phyloP scores from a whole-genome alignment of 169 alveolate species.

The Miamiensis avidus region DNA sequence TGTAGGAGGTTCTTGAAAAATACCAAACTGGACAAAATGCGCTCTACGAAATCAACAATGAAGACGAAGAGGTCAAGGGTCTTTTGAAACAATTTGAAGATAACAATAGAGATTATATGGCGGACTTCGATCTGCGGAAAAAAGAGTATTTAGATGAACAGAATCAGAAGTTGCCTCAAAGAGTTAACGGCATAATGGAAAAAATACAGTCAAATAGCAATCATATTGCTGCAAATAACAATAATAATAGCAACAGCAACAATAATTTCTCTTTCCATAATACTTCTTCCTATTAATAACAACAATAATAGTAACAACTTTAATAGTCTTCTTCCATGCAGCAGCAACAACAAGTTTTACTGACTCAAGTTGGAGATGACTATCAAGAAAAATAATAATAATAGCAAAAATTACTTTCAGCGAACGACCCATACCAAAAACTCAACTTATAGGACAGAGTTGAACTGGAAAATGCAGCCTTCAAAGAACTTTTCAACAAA shows the following conservation, averaged over 20 bases:
- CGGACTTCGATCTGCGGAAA: neutral
- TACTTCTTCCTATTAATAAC: too few relatives aligned
- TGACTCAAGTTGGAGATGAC: neutral
- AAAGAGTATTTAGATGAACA: neutral
- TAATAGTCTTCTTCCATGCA: too few relatives aligned
- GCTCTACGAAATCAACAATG: neutral
- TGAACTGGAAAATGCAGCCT: constrained; percentile 8
- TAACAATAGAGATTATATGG: too few relatives aligned
- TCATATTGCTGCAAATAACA: neutral
- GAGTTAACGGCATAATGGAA: neutral
- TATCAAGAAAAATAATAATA: neutral
- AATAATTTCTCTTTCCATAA: too few relatives aligned
- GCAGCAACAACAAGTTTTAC: neutral
- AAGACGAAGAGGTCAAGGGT: neutral
- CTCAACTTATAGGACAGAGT: neutral
- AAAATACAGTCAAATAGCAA: neutral
- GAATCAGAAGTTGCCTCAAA: neutral
- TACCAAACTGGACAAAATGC: neutral
- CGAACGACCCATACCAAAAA: neutral
- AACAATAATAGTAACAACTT: too few relatives aligned
- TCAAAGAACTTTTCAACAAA: neutral
- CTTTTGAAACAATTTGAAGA: too few relatives aligned
- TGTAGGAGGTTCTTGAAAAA: neutral
- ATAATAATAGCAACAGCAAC: neutral
- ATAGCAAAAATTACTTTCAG: neutral